phyloP scores from a whole-genome alignment of 129 eudicot genomes.

The Artemisia tridentata region DNA sequence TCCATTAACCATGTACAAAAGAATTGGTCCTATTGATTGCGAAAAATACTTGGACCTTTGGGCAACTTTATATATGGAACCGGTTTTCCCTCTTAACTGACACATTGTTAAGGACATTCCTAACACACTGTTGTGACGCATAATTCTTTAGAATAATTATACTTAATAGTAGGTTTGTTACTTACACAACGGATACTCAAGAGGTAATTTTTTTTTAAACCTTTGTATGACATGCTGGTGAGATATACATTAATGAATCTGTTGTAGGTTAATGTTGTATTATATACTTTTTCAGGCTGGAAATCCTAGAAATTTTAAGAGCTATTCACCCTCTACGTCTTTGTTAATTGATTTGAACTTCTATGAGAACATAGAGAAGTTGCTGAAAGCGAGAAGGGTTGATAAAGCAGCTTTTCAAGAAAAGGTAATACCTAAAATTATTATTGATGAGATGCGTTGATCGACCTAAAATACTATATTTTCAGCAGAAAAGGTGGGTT shows the following conservation, averaged over 20 bases:
- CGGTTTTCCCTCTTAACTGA: conserved; percentile 91
- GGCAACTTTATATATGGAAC: conserved; percentile 90
- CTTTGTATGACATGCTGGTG: background rate
- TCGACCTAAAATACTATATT: too few relatives aligned
- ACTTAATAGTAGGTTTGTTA: conserved; percentile 70
- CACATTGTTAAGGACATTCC: conserved; percentile 86
- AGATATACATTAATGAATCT: background rate
- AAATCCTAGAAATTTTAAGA: conserved; percentile 86
- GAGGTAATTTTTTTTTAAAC: conserved; percentile 46
- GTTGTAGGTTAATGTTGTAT: background rate
- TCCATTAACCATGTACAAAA: background rate
- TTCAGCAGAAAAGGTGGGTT: too few relatives aligned
- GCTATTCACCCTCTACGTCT: conserved; percentile 54
- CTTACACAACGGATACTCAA: conserved; percentile 86
- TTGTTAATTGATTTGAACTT: conserved; percentile 67
- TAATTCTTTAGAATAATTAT: conserved; percentile 81
- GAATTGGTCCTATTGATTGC: conserved; percentile 76
- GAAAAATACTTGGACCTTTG: conserved; percentile 79
- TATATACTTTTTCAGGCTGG: conserved; percentile 37
- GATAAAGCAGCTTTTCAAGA: conserved; percentile 41
- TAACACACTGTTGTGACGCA: conserved; percentile 61
- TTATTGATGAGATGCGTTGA: too few relatives aligned
- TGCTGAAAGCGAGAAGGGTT: conserved; percentile 50
- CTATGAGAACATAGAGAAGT: conserved; percentile 61
- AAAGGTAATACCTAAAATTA: conserved; percentile 11